A percentile compares a stretch with the other conserved stretches of the same genome.
Evolutionary conservation across 2,329 filamentous ascomycete species (phyloP).

Genomic region (Colletotrichum salicis): DNA sequence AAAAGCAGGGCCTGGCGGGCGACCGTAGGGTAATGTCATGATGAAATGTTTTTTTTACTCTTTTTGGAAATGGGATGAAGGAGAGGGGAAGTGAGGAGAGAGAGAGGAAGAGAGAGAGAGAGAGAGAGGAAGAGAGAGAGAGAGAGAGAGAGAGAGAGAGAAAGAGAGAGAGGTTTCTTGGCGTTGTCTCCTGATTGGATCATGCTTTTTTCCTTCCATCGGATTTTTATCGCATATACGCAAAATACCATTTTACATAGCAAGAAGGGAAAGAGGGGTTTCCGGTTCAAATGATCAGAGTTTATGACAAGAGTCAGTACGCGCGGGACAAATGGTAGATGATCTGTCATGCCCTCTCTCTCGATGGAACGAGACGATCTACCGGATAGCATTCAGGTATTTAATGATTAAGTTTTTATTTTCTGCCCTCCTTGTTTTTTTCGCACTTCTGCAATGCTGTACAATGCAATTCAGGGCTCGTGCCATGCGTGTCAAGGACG

Average conservation of each 20-base stretch:
- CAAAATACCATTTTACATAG: background rate
- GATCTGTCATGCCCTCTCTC: background rate
- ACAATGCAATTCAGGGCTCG: background rate
- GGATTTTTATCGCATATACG: background rate
- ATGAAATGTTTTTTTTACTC: conserved; percentile 26
- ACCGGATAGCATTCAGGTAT: conserved; percentile 12
- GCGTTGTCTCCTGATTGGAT: background rate
- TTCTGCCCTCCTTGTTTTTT: background rate
- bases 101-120: background rate
- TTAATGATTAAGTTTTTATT: conserved; percentile 22
- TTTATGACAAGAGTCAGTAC: conserved; percentile 16
- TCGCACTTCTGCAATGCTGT: background rate
- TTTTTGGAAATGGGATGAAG: background rate
- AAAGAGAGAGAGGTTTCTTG: background rate
- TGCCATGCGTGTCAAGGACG: conserved; percentile 27
- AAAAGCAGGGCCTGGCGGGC: conserved; percentile 20
- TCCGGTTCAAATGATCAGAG: background rate
- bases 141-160: too few relatives aligned
- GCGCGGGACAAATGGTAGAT: background rate
- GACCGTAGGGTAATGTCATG: conserved; percentile 28
- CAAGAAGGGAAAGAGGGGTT: background rate
- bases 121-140: background rate
- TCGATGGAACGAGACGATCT: conserved; percentile 19
- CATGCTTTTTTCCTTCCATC: background rate
- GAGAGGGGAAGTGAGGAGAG: background rate